Evolutionary conservation across 2,329 filamentous ascomycete genomes (phyloP).

Genomic region (Talaromyces sp.): DNA sequence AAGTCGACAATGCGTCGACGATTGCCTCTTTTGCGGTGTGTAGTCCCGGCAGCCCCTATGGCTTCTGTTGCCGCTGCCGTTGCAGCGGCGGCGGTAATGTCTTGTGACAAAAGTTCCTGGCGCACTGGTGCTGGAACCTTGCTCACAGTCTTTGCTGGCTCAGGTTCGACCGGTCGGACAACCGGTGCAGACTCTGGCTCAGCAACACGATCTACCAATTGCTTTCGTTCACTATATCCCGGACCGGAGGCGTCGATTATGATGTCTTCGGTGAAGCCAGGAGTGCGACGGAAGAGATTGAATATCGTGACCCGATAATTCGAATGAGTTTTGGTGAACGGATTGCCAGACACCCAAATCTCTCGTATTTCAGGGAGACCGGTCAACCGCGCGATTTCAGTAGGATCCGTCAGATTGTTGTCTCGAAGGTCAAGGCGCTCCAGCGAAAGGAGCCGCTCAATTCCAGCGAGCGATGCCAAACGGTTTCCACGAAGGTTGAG

Average conservation of each 20-base stretch:
- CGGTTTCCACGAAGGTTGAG: conserved; percentile 88
- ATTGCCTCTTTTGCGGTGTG: conserved; percentile 48
- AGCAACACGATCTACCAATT: conserved; percentile 75
- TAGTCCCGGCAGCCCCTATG: conserved; percentile 25
- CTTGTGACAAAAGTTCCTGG: conserved; percentile 20
- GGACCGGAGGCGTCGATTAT: conserved; percentile 81
- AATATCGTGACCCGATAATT: conserved; percentile 88
- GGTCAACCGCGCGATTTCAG: conserved; percentile 83
- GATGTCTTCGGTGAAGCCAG: conserved; percentile 87
- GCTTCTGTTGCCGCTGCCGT: conserved; percentile 5
- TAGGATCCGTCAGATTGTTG: conserved; percentile 85
- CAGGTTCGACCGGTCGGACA: conserved; percentile 64
- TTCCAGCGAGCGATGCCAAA: conserved; percentile 78
- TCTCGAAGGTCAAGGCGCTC: conserved; percentile 89
- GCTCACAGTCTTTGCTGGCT: conserved; percentile 64
- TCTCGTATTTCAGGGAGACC: conserved; percentile 88
- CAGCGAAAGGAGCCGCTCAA: conserved; percentile 82
- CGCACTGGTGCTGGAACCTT: conserved; percentile 30
- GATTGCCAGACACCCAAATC: conserved; percentile 88
- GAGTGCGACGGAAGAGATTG: conserved; percentile 87
- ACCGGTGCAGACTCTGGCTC: conserved; percentile 74
- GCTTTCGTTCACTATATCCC: conserved; percentile 78
- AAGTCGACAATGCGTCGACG: conserved; percentile 59
- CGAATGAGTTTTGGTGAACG: conserved; percentile 81
- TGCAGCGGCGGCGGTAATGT: neutral